Conservation (phyloP, 306 rosid species). For the Potentilla sterilis region DNA sequence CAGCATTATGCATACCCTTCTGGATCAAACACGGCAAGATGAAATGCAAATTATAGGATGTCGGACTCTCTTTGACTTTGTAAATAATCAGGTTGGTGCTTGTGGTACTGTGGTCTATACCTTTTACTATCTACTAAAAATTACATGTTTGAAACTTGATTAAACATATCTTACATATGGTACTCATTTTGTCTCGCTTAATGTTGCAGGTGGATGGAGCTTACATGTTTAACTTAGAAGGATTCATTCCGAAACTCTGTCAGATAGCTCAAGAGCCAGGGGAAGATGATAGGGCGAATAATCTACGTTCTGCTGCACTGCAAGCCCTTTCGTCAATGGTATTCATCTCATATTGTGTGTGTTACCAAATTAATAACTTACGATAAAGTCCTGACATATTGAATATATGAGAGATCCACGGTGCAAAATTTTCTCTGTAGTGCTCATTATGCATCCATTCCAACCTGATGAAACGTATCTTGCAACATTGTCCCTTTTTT, state of each 20-base stretch:
- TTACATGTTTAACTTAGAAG: conserved; percentile 77
- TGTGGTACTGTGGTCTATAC: background rate
- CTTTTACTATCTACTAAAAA: conserved; percentile 4
- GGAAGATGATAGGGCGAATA: conserved; percentile 56
- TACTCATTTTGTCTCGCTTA: conserved; percentile 13
- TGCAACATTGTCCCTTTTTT: background rate
- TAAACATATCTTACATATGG: background rate
- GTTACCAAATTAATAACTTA: background rate
- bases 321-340: conserved; percentile 90
- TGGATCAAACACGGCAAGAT: conserved; percentile 84
- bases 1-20: conserved; percentile 73
- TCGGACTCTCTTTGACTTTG: conserved; percentile 75
- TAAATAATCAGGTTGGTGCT: conserved; percentile 79
- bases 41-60: conserved; percentile 93
- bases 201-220: conserved; percentile 71
- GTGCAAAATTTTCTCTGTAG: background rate
- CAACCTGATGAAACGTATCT: background rate
- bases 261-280: conserved; percentile 81
- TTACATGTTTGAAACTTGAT: background rate
- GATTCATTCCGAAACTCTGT: conserved; percentile 75
- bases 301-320: conserved; percentile 63
- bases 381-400: background rate
- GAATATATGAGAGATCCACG: background rate
- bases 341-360: conserved; percentile 32
- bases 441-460: background rate